phyloP scores from a whole-genome alignment of 345 rosid species.

The Brassica cretica region DNA sequence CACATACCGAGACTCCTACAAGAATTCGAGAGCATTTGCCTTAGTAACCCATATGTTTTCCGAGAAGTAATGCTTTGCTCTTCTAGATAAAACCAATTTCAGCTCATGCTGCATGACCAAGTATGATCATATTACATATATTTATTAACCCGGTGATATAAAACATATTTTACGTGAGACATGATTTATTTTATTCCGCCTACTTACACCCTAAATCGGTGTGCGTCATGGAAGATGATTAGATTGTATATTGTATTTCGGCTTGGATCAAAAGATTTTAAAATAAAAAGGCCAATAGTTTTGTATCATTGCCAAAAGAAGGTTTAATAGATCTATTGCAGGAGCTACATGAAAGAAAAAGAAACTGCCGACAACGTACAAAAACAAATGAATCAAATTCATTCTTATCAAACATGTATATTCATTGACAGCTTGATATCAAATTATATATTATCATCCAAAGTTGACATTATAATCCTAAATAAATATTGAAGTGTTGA shows the following conservation, averaged over 20 bases:
- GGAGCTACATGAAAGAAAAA: not conserved
- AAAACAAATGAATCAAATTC: not conserved
- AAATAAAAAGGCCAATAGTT: not conserved
- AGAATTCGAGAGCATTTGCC: conserved; percentile 42
- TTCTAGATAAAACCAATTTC: conserved; percentile 59
- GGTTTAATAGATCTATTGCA: not conserved
- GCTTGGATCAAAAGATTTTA: not conserved
- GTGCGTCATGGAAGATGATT: not conserved
- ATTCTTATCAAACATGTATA: not conserved
- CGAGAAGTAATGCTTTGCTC: conserved; percentile 90
- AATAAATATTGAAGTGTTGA: not conserved
- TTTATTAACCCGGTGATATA: not conserved
- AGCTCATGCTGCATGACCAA: conserved; percentile 51
- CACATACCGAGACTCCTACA: conserved; percentile 5
- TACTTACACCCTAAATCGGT: not conserved
- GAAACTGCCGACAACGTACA: not conserved
- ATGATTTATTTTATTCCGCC: not conserved
- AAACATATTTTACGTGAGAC: not conserved
- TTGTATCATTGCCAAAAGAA: not conserved
- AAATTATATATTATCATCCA: not conserved
- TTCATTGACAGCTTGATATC: not conserved
- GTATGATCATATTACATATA: not conserved
- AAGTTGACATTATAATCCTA: not conserved
- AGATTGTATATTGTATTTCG: not conserved
- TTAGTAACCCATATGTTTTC: conserved; percentile 77